Conservation (phyloP, 2,329 filamentous ascomycete species). For the Cladosporium velox region DNA sequence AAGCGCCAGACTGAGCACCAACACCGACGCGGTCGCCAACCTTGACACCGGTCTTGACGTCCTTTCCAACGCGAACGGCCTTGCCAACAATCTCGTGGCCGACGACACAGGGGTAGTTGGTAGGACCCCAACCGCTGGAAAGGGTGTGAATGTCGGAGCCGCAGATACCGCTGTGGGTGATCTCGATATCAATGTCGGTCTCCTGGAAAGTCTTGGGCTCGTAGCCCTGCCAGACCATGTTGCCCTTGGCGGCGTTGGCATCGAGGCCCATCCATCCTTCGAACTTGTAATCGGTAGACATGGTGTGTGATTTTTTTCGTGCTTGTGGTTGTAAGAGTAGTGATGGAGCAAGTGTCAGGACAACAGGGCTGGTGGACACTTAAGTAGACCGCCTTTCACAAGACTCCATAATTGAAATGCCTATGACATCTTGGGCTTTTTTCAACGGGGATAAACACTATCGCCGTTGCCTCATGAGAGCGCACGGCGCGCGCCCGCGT, state of each 20-base stretch:
- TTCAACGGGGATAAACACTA: conserved; percentile 4
- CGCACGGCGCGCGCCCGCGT: not conserved
- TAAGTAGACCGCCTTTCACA: conserved; percentile 5
- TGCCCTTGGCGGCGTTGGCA: conserved; percentile 49
- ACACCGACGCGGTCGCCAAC: conserved; percentile 49
- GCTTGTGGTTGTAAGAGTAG: not conserved
- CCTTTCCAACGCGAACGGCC: conserved; percentile 31
- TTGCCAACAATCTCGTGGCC: conserved; percentile 32
- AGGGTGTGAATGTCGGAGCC: conserved; percentile 33
- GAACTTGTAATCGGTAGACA: conserved; percentile 48
- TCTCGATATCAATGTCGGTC: conserved; percentile 37
- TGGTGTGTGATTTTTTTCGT: not conserved
- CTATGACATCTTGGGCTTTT: not conserved
- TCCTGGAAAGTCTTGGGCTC: conserved; percentile 40
- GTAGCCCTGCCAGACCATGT: conserved; percentile 52
- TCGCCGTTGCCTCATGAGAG: not conserved
- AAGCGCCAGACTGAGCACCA: conserved; percentile 51
- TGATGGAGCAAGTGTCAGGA: not conserved
- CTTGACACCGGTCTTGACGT: conserved; percentile 32
- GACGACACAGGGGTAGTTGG: conserved; percentile 37
- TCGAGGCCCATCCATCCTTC: conserved; percentile 57
- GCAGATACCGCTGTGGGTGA: conserved; percentile 39
- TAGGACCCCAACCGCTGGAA: conserved; percentile 42
- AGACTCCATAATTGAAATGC: conserved; percentile 2
- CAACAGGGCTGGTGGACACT: not conserved